Evolutionary conservation across 2,329 filamentous ascomycete species (phyloP).

Genomic region (Colletotrichum melonis): DNA sequence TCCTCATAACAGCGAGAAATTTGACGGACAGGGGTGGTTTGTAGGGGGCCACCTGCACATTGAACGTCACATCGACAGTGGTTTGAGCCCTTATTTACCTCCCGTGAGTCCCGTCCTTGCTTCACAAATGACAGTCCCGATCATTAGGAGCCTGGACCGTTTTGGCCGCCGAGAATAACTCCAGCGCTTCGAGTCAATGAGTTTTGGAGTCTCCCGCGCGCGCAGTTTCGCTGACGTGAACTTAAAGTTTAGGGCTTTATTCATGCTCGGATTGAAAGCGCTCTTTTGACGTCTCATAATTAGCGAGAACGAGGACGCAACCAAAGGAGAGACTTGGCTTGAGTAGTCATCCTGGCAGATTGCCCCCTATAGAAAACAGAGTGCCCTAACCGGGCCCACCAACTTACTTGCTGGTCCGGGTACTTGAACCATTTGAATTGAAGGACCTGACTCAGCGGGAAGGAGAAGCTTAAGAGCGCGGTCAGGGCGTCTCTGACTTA

Average conservation of each 20-base stretch:
- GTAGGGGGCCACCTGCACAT: neutral
- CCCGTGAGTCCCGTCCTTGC: too few relatives aligned
- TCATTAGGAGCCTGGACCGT: too few relatives aligned
- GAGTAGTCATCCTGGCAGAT: neutral
- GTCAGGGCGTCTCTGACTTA: neutral
- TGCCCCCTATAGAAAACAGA: neutral
- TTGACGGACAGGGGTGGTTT: neutral
- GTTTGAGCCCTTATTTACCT: neutral
- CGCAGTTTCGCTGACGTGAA: too few relatives aligned
- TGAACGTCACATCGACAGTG: neutral
- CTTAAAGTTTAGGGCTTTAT: too few relatives aligned
- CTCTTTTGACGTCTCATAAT: too few relatives aligned
- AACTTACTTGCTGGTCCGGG: neutral
- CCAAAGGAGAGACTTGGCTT: neutral
- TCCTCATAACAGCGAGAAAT: neutral
- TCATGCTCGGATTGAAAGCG: too few relatives aligned
- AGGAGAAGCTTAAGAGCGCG: neutral
- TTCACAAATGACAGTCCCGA: too few relatives aligned
- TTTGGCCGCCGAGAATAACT: too few relatives aligned
- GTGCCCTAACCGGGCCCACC: neutral
- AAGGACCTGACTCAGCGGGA: neutral
- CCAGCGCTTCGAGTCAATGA: too few relatives aligned
- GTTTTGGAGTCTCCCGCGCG: too few relatives aligned
- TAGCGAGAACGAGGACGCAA: neutral
- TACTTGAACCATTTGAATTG: neutral